These are phyloP conservation scores for Fusarium falciforme DNA, from an alignment of 2,329 filamentous ascomycete species.

Conservation along the genomic window DNA sequence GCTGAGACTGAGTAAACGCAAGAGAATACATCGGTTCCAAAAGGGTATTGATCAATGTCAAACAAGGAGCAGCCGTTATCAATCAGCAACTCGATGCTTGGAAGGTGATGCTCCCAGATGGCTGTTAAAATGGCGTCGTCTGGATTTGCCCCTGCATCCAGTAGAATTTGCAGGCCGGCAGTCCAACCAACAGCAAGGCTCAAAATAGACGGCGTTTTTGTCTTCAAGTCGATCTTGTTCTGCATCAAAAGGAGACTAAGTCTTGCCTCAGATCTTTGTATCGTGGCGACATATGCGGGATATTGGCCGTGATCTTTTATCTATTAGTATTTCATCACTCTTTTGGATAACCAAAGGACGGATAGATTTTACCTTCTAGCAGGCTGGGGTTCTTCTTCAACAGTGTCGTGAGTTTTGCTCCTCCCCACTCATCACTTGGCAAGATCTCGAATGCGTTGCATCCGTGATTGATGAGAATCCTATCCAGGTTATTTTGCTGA, in stretches of 20 bases:
- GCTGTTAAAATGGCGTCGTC: neutral
- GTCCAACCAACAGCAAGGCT: conserved; percentile 2
- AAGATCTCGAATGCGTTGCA: too few species aligned
- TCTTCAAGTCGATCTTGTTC: neutral
- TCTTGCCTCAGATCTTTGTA: neutral
- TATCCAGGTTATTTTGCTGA: too few species aligned
- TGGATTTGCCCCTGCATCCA: neutral
- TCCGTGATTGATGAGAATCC: too few species aligned
- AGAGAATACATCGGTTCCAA: too few species aligned
- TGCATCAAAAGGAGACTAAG: neutral
- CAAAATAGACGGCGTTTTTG: neutral
- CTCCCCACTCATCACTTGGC: too few species aligned
- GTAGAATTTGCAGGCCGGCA: neutral
- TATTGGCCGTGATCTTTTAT: neutral
- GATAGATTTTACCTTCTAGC: neutral
- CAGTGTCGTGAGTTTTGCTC: too few species aligned
- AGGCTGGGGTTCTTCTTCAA: neutral
- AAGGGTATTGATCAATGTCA: too few species aligned
- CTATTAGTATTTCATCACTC: neutral
- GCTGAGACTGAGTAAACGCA: too few species aligned
- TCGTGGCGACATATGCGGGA: neutral
- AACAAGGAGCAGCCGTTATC: neutral
- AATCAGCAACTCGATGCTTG: neutral
- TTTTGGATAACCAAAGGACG: neutral
- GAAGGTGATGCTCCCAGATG: neutral